Conservation (phyloP, 176 grass and related monocot species). For the Ensete glaucum region DNA sequence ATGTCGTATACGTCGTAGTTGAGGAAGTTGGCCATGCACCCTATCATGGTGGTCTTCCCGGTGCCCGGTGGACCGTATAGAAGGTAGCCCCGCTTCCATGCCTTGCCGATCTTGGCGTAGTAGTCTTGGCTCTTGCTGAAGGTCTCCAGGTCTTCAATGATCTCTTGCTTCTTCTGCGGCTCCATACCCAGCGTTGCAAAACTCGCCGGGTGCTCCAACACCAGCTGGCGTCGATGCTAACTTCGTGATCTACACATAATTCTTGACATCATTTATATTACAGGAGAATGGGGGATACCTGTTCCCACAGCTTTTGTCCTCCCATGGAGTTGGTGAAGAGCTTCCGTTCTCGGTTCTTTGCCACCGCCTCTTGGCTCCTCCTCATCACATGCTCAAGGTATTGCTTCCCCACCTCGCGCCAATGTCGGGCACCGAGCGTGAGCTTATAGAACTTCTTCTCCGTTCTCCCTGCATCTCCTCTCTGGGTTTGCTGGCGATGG, state of each 20-base stretch:
- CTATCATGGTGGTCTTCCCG: constrained; percentile 2
- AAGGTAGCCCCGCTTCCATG: too few species aligned
- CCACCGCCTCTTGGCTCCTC: constrained; percentile 24
- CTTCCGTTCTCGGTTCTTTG: constrained; percentile 31
- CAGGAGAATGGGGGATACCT: too few species aligned
- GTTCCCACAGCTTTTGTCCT: background rate
- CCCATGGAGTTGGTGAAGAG: constrained; percentile 40
- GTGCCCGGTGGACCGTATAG: too few species aligned
- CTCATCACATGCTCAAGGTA: constrained; percentile 40
- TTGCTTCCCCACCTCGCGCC: background rate
- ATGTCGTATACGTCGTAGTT: constrained; percentile 39
- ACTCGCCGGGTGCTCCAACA: constrained; percentile 41
- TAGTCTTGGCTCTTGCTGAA: constrained; percentile 32
- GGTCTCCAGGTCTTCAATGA: constrained; percentile 34
- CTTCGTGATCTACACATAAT: too few species aligned
- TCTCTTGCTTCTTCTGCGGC: constrained; percentile 21
- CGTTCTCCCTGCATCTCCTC: too few species aligned
- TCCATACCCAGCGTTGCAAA: constrained; percentile 54
- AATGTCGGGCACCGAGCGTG: constrained; percentile 16
- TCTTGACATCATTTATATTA: too few species aligned
- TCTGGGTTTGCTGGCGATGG: constrained; percentile 10
- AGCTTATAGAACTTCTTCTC: too few species aligned
- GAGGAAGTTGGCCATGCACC: constrained; percentile 33
- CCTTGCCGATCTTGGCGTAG: constrained; percentile 27
- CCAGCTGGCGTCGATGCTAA: background rate